A percentile compares a stretch with the other conserved stretches of the same genome.
Evolutionary conservation across 345 rosid genomes (phyloP).

Genomic region (Eutrema yunnanense): DNA sequence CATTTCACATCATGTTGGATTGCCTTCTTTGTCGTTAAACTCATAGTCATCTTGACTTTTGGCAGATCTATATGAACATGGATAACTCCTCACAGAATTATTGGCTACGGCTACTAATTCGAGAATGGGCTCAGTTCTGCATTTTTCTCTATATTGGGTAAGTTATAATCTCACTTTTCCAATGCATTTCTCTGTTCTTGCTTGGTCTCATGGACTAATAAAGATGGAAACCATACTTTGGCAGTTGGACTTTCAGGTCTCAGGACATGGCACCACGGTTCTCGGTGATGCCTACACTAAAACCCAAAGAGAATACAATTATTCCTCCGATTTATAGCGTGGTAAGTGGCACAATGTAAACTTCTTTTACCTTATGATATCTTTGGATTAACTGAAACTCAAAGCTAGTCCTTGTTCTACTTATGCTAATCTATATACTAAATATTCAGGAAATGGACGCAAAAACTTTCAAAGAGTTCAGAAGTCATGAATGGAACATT

Average conservation of each 20-base stretch:
- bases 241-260: conserved; percentile 92
- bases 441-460: conserved; percentile 80
- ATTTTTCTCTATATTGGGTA: conserved; percentile 88
- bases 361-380: not conserved
- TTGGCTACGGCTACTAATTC: conserved; percentile 73
- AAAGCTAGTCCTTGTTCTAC: not conserved
- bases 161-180: not conserved
- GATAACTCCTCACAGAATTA: conserved; percentile 62
- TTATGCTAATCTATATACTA: not conserved
- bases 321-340: conserved; percentile 77
- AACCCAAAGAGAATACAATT: conserved; percentile 39
- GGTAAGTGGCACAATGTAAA: conserved; percentile 37
- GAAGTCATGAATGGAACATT: conserved; percentile 72
- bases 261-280: conserved; percentile 78
- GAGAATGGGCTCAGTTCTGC: conserved; percentile 90
- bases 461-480: conserved; percentile 61
- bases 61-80: conserved; percentile 67
- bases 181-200: not conserved
- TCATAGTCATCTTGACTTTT: not conserved
- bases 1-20: not conserved
- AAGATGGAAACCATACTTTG: not conserved
- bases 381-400: not conserved
- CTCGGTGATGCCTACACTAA: conserved; percentile 71
- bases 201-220: conserved; percentile 10
- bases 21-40: not conserved